Base-by-base conservation (phyloP, 2,329 filamentous ascomycete genomes). In the Penicillium hesseltinei region DNA sequence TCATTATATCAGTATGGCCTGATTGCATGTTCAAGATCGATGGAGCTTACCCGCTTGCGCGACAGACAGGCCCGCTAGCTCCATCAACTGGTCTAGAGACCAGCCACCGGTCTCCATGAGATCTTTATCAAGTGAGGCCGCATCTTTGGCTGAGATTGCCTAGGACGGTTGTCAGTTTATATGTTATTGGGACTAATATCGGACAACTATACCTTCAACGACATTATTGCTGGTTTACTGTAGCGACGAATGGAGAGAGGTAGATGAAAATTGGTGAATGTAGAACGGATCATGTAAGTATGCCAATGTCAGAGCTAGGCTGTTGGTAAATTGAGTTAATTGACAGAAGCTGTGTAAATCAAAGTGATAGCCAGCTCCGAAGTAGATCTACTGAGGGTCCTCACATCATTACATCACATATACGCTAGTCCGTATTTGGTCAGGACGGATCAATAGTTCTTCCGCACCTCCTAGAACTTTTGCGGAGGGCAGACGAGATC, bases 41-140 rank as follows among this genome's bases (percentile, higher is more conserved):
- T 40, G 45, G 19, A 36, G 51, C 80, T 57, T 71, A 92, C 91
- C 87, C 50, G 89, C 92, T 80, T 97, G 92, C 13, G 93, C 93
- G 27, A 97, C 92, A 1, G 92, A 92, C 0, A 99, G 82, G 0
- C 94, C 94, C 43, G 94, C 94, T 8, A 99, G 80, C 73, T 97
- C 94, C 94, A 99, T 97, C 48, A 99, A 81, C 76, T 99, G 94
- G 71, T 97, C 94, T 54, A 99, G 84, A 11, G 91, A 96, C 77
- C 96, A 99, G 9, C 90, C 92, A 39, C 85, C 85, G 0, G 87
- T 85, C 11, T 85, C 84, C 92, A 99, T 97, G 61, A 99, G 87
- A 72, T 99, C 93, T 74, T 90, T 88, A 73, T 99, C 94, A 19
- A 99, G 84, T 47, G 91, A 89, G 0, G 90, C 88, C 0, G 94